phyloP scores from a whole-genome alignment of 441 rosid genomes.

The Pelargonium myrrhifolium region DNA sequence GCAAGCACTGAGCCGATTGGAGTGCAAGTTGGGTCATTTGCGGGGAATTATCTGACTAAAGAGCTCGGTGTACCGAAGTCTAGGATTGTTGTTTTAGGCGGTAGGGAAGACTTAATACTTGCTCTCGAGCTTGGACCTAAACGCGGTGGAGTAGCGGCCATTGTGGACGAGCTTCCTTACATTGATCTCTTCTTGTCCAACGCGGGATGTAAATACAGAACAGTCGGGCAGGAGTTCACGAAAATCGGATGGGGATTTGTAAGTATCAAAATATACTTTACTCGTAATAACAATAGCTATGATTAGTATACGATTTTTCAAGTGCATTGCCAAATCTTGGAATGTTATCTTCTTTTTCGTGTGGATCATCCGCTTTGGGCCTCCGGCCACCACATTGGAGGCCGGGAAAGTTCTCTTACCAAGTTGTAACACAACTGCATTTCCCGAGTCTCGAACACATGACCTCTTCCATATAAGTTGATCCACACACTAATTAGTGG shows the following conservation, averaged over 20 bases:
- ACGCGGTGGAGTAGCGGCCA: constrained; percentile 74
- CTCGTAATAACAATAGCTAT: background rate
- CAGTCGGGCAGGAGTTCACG: constrained; percentile 86
- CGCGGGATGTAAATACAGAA: constrained; percentile 56
- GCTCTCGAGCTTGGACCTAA: constrained; percentile 63
- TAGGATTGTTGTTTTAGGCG: constrained; percentile 46
- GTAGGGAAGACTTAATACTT: constrained; percentile 37
- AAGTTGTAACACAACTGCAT: no score
- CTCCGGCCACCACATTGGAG: no score
- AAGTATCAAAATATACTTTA: constrained; percentile 30
- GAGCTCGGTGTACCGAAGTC: constrained; percentile 75
- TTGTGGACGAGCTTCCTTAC: constrained; percentile 89
- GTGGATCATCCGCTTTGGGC: no score
- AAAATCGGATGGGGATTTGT: constrained; percentile 96
- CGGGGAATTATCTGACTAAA: constrained; percentile 56
- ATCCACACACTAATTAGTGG: no score
- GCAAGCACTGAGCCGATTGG: constrained; percentile 66
- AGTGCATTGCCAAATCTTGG: no score
- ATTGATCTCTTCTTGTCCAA: constrained; percentile 61
- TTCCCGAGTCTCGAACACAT: no score
- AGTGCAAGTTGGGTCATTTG: constrained; percentile 81
- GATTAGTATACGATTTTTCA: background rate
- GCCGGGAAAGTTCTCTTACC: no score
- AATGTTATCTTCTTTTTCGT: no score
- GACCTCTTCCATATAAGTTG: no score